Evolutionary conservation across 2,329 filamentous ascomycete species (phyloP).

Genomic region (Xylariaceae sp.): DNA sequence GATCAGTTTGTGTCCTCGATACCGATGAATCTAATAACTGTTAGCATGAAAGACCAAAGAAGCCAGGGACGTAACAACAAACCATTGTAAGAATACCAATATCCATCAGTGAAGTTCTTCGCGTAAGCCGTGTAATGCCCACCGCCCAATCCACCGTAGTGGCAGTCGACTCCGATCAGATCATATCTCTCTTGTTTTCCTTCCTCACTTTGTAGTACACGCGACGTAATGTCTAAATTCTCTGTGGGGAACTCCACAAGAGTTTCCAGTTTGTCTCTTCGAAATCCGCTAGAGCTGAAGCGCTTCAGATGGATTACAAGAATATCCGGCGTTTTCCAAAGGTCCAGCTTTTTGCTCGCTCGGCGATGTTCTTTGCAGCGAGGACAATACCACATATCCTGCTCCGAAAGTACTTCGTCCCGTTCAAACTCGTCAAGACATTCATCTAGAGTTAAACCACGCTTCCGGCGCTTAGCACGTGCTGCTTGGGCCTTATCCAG

Average conservation of each 20-base stretch:
- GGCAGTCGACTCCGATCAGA: conserved; percentile 91
- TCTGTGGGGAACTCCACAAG: conserved; percentile 88
- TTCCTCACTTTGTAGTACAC: conserved; percentile 74
- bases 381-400: conserved; percentile 97
- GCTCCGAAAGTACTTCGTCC: conserved; percentile 86
- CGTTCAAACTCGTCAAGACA: conserved; percentile 94
- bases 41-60: conserved; percentile 37
- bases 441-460: conserved; percentile 79
- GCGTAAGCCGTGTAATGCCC: conserved; percentile 96
- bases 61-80: conserved; percentile 36
- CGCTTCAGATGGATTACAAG: conserved; percentile 93
- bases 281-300: conserved; percentile 78
- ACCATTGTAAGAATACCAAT: conserved; percentile 99
- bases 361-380: conserved; percentile 90
- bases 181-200: conserved; percentile 86
- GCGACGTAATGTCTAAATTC: conserved; percentile 73
- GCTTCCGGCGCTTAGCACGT: conserved; percentile 62
- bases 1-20: conserved; percentile 55
- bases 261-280: conserved; percentile 87
- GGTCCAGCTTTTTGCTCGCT: conserved; percentile 92
- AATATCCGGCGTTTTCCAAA: conserved; percentile 96
- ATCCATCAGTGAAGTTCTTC: conserved; percentile 81
- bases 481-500: conserved; percentile 60
- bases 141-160: conserved; percentile 87
- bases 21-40: conserved; percentile 66